These are phyloP conservation scores for Willaertia magna DNA, from an alignment of 208 protist genomes.

Conservation along the genomic window DNA sequence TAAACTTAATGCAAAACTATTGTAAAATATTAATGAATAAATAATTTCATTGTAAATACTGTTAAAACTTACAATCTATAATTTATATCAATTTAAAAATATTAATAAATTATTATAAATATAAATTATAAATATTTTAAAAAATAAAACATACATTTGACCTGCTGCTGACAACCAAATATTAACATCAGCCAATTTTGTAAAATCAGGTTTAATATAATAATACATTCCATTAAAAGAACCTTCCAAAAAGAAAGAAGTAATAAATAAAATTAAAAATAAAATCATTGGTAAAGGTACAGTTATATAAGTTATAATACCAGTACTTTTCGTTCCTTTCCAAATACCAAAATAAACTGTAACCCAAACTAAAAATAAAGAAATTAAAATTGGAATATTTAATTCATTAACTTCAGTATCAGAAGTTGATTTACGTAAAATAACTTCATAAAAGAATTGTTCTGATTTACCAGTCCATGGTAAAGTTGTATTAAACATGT, in stretches of 20 bases:
- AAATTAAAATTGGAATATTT: not conserved
- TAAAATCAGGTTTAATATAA: constrained; percentile 4
- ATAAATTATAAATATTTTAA: too few species aligned
- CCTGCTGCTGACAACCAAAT: not conserved
- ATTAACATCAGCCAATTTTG: not conserved
- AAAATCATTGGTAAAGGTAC: not conserved
- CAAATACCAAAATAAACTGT: not conserved
- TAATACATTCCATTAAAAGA: not conserved
- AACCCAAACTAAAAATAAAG: not conserved
- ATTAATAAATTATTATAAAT: too few species aligned
- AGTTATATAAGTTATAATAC: not conserved
- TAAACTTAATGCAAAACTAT: not conserved
- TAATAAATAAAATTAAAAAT: not conserved
- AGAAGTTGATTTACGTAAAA: not conserved
- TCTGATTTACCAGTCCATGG: not conserved
- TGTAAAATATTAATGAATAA: too few species aligned
- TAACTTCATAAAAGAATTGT: not conserved
- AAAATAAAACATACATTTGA: too few species aligned
- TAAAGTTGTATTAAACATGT: not conserved
- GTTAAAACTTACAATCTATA: too few species aligned
- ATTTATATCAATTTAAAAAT: too few species aligned
- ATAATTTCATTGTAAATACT: too few species aligned
- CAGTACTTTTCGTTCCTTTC: not conserved
- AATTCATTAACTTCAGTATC: not conserved
- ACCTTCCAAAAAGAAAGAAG: not conserved